These are phyloP conservation scores for Tremellales sp. DNA, from an alignment of 1,284 basidiomycete species.

Conservation along the genomic window DNA sequence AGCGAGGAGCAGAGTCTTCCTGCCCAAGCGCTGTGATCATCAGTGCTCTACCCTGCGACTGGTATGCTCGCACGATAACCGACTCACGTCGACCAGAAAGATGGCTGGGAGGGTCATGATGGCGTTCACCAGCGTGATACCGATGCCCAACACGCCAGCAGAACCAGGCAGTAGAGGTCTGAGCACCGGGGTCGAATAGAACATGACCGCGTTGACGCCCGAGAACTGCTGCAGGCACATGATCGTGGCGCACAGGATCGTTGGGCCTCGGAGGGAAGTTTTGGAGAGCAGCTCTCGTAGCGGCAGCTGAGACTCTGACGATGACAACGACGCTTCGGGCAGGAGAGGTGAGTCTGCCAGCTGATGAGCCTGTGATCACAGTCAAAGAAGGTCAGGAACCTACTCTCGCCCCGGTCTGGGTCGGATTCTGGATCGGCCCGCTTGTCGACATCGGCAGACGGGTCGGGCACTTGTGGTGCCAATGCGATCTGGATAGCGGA, in stretches of 20 bases:
- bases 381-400: not conserved
- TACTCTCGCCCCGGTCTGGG: not conserved
- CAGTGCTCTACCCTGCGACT: not conserved
- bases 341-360: slow-evolving; percentile 18
- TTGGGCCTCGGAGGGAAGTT: slow-evolving; percentile 60
- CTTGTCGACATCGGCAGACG: not conserved
- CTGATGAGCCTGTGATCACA: not conserved
- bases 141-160: slow-evolving; percentile 53
- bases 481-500: slow-evolving; percentile 59
- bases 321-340: not conserved
- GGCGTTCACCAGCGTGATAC: slow-evolving; percentile 66
- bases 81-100: slow-evolving; percentile 71
- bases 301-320: slow-evolving; percentile 47
- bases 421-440: not conserved
- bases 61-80: not conserved
- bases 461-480: not conserved
- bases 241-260: slow-evolving; percentile 65
- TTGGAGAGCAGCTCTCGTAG: slow-evolving; percentile 50
- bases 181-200: slow-evolving; percentile 84
- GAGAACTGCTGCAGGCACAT: slow-evolving; percentile 77
- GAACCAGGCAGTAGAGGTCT: slow-evolving; percentile 68
- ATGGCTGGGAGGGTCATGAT: slow-evolving; percentile 77
- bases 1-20: slow-evolving; percentile 46
- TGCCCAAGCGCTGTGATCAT: slow-evolving; percentile 40
- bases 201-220: slow-evolving; percentile 76